These are phyloP conservation scores for Cercophora samala DNA, from an alignment of 495 filamentous ascomycete genomes.

Conservation along the genomic window DNA sequence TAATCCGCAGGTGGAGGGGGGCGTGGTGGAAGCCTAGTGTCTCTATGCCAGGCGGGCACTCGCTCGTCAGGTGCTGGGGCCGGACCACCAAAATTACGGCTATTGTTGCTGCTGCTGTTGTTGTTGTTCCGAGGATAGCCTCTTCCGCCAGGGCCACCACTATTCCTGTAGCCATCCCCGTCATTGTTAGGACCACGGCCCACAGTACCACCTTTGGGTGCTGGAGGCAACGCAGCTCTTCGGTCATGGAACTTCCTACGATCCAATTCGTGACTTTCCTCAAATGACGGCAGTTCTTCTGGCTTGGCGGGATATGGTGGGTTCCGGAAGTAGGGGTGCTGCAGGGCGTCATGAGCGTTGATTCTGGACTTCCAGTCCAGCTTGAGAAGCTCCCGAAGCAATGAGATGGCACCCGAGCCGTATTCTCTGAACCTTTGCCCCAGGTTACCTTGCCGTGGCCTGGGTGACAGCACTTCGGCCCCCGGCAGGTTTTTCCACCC, in stretches of 20 bases:
- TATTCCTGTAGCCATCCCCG: conserved; percentile 41
- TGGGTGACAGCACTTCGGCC: conserved; percentile 69
- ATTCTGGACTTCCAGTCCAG: conserved; percentile 85
- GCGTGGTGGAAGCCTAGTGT: conserved; percentile 40
- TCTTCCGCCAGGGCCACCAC: conserved; percentile 41
- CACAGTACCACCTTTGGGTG: conserved; percentile 82
- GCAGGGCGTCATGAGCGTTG: conserved; percentile 90
- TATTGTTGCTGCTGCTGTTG: conserved; percentile 32
- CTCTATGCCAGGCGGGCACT: conserved; percentile 48
- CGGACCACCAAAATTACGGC: conserved; percentile 23
- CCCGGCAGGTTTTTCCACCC: conserved; percentile 80
- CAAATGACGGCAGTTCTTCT: conserved; percentile 79
- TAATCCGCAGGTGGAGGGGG: conserved; percentile 42
- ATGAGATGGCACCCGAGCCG: conserved; percentile 59
- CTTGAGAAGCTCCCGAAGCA: conserved; percentile 77
- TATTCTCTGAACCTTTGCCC: conserved; percentile 68
- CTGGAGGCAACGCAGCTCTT: conserved; percentile 75
- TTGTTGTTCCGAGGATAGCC: conserved; percentile 33
- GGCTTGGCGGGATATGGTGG: conserved; percentile 75
- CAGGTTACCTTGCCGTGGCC: conserved; percentile 62
- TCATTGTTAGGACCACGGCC: conserved; percentile 63
- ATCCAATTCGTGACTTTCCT: conserved; percentile 95
- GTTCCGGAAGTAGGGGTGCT: conserved; percentile 86
- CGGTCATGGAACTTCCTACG: conserved; percentile 81
- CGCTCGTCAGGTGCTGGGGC: conserved; percentile 41